Conservation (phyloP, 2,329 filamentous ascomycete species). For the Fusarium marasasianum region DNA sequence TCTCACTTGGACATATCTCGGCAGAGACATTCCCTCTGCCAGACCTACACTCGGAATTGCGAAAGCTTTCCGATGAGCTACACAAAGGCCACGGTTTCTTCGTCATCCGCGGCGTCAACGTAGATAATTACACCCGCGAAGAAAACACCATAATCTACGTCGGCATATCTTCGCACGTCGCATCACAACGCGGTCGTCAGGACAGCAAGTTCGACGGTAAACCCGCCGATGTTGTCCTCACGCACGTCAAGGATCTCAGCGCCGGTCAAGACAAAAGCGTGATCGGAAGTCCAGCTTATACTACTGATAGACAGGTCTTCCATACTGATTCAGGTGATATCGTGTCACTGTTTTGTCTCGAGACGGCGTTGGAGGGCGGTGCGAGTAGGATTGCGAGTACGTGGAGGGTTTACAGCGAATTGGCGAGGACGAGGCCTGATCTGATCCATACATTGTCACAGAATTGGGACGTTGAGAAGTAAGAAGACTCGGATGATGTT, state of each 20-base stretch:
- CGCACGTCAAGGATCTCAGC: constrained; percentile 67
- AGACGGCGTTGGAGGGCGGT: constrained; percentile 62
- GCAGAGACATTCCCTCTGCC: constrained; percentile 66
- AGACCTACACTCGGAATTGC: constrained; percentile 58
- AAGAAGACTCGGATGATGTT: not conserved
- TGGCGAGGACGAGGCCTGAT: constrained; percentile 65
- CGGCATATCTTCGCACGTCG: constrained; percentile 68
- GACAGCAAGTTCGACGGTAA: constrained; percentile 57
- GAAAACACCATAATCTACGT: constrained; percentile 69
- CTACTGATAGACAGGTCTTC: constrained; percentile 68
- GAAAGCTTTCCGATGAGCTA: constrained; percentile 62
- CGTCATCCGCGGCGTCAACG: constrained; percentile 66
- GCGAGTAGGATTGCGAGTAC: constrained; percentile 65
- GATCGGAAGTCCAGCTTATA: constrained; percentile 66
- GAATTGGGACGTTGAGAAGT: constrained; percentile 57
- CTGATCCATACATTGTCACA: constrained; percentile 63
- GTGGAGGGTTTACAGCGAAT: constrained; percentile 69
- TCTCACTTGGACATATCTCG: constrained; percentile 46
- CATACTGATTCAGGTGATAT: constrained; percentile 70
- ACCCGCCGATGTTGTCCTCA: constrained; percentile 59
- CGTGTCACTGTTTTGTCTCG: constrained; percentile 64
- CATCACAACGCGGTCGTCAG: constrained; percentile 61
- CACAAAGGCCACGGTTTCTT: constrained; percentile 69
- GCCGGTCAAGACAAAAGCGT: constrained; percentile 46
- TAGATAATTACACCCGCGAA: constrained; percentile 61